Evolutionary conservation across 2,329 filamentous ascomycete species (phyloP).

Genomic region (Xylariaceae sp.): DNA sequence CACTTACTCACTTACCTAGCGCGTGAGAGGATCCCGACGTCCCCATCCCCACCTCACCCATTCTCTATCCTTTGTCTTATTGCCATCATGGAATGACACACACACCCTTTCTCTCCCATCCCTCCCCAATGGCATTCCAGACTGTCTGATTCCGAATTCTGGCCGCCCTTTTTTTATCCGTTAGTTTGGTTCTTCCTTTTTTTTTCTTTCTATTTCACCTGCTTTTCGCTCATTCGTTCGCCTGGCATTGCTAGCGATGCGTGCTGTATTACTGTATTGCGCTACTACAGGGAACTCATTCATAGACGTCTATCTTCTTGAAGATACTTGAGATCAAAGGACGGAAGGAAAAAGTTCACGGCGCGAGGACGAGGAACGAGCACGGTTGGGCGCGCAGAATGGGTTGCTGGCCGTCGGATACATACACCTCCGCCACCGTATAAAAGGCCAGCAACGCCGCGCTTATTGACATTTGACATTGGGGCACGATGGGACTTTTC

Average conservation of each 20-base stretch:
- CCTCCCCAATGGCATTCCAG: constrained; percentile 17
- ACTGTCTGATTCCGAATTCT: constrained; percentile 23
- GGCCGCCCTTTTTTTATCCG: constrained; percentile 11
- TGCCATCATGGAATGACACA: constrained; percentile 23
- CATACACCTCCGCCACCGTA: constrained; percentile 8
- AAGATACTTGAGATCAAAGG: not conserved
- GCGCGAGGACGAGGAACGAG: not conserved
- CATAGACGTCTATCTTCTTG: not conserved
- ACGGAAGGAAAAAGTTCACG: too few relatives aligned
- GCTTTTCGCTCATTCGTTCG: constrained; percentile 25
- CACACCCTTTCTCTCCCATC: too few relatives aligned
- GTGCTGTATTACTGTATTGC: constrained; percentile 27
- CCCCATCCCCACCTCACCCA: not conserved
- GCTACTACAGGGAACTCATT: not conserved
- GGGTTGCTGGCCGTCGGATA: not conserved
- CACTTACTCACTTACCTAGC: too few relatives aligned
- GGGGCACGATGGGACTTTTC: constrained; percentile 40
- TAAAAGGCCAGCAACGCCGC: constrained; percentile 17
- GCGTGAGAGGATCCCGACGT: too few relatives aligned
- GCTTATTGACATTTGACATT: constrained; percentile 1
- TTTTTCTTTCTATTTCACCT: not conserved
- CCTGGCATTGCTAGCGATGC: constrained; percentile 36
- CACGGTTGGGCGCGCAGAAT: too few relatives aligned
- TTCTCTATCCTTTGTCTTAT: constrained; percentile 19
- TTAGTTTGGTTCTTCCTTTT: too few relatives aligned